A percentile compares a stretch with the other conserved stretches of the same genome.
These are phyloP conservation scores for Fusarium kyushuense DNA, from an alignment of 2,329 filamentous ascomycete genomes.

Conservation along the genomic window DNA sequence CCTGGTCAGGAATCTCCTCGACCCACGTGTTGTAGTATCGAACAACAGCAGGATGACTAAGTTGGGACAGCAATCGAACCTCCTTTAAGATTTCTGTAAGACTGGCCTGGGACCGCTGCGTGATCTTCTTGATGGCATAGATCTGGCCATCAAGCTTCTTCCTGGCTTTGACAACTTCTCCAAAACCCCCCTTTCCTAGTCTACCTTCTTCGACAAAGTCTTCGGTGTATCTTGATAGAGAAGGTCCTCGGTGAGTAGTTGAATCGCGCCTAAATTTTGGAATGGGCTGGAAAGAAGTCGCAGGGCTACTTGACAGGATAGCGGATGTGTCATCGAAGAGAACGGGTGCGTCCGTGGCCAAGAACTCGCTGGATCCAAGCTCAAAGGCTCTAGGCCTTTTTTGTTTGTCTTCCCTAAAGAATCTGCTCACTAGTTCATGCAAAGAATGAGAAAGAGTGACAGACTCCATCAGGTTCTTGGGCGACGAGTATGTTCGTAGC, in stretches of 20 bases:
- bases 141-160: slow-evolving; percentile 94
- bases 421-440: slow-evolving; percentile 82
- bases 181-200: slow-evolving; percentile 93
- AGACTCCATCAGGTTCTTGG: slow-evolving; percentile 77
- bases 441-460: slow-evolving; percentile 79
- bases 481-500: slow-evolving; percentile 81
- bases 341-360: slow-evolving; percentile 73
- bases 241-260: slow-evolving; percentile 58
- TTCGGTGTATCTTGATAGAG: slow-evolving; percentile 81
- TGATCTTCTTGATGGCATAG: slow-evolving; percentile 98
- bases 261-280: slow-evolving; percentile 73
- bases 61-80: slow-evolving; percentile 87
- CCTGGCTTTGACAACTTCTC: slow-evolving; percentile 93
- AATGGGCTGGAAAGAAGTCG: slow-evolving; percentile 56
- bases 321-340: slow-evolving; percentile 61
- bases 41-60: slow-evolving; percentile 89
- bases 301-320: slow-evolving; percentile 58
- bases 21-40: slow-evolving; percentile 97
- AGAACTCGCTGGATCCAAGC: slow-evolving; percentile 72
- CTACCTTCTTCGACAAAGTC: slow-evolving; percentile 93
- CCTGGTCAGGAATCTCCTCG: slow-evolving; percentile 72
- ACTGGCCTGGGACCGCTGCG: slow-evolving; percentile 80
- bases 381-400: slow-evolving; percentile 88
- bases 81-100: slow-evolving; percentile 86
- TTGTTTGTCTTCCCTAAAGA: slow-evolving; percentile 87